Conservation (phyloP, 176 grass and related monocot genomes). For the Avena eriantha region DNA sequence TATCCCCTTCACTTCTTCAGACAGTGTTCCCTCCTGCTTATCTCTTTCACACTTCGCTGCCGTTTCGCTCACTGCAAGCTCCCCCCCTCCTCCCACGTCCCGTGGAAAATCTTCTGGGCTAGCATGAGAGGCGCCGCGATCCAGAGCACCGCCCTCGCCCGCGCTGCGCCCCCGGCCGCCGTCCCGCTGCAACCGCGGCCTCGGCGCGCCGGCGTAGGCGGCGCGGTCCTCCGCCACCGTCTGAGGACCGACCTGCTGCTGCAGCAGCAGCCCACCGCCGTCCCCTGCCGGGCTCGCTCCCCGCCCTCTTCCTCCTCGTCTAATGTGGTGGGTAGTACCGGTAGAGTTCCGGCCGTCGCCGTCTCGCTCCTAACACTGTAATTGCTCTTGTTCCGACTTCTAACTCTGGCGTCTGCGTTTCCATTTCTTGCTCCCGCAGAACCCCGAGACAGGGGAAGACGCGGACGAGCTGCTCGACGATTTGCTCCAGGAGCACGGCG, state of each 20-base stretch:
- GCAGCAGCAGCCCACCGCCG: not conserved
- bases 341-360: not conserved
- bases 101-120: not conserved
- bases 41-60: not conserved
- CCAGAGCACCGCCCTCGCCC: slow-evolving; percentile 36
- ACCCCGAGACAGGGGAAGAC: slow-evolving; percentile 51
- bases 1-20: slow-evolving; percentile 34
- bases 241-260: slow-evolving; percentile 37
- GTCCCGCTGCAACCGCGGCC: not conserved
- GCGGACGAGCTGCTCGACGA: slow-evolving; percentile 86
- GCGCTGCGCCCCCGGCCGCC: slow-evolving; percentile 4
- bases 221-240: not conserved
- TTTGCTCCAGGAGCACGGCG: slow-evolving; percentile 88
- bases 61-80: slow-evolving; percentile 18
- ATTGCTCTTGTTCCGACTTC: not conserved
- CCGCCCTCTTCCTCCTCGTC: slow-evolving; percentile 48
- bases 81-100: not conserved
- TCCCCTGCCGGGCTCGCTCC: slow-evolving; percentile 40
- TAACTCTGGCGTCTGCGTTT: not conserved
- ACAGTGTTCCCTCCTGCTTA: slow-evolving; percentile 39
- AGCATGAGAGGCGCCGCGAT: slow-evolving; percentile 47
- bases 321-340: slow-evolving; percentile 31
- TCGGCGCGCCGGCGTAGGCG: not conserved
- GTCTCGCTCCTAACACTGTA: not conserved
- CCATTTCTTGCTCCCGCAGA: slow-evolving; percentile 7